phyloP scores from a whole-genome alignment of 306 rosid species.

The Potentilla sterilis region DNA sequence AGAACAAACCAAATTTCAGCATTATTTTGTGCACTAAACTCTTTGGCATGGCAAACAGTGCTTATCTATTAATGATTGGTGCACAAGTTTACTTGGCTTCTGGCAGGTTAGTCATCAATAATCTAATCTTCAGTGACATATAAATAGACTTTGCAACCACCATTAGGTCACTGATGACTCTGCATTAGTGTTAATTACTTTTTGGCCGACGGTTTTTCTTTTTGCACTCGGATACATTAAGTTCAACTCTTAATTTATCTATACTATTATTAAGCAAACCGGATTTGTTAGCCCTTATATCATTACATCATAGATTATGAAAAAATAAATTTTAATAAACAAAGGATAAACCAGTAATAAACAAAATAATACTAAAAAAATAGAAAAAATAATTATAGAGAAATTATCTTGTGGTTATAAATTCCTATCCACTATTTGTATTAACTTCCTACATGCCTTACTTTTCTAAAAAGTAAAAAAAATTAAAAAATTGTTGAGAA shows the following conservation, averaged over 20 bases:
- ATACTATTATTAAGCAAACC: too few relatives aligned
- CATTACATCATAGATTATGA: too few relatives aligned
- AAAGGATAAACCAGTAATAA: too few relatives aligned
- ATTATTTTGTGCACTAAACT: slow-evolving; percentile 46
- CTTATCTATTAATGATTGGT: slow-evolving; percentile 56
- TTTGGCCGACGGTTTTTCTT: neutral
- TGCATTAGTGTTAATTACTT: neutral
- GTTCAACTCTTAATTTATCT: neutral
- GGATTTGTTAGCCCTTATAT: too few relatives aligned
- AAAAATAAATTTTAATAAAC: too few relatives aligned
- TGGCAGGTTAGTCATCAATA: slow-evolving; percentile 64
- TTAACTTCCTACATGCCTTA: too few relatives aligned
- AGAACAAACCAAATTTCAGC: slow-evolving; percentile 55
- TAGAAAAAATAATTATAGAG: too few relatives aligned
- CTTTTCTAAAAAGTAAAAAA: too few relatives aligned
- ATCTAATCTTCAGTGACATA: neutral
- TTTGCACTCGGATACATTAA: neutral
- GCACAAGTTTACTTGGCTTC: slow-evolving; percentile 67
- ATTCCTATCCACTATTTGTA: too few relatives aligned
- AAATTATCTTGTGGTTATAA: too few relatives aligned
- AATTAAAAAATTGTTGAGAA: too few relatives aligned
- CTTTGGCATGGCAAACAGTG: slow-evolving; percentile 50
- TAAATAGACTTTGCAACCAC: slow-evolving; percentile 1
- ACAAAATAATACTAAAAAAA: too few relatives aligned
- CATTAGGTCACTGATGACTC: neutral